A percentile compares a stretch with the other conserved stretches of the same genome.
Conservation (phyloP, 441 rosid species). For the Rhodomyrtus psidioides region DNA sequence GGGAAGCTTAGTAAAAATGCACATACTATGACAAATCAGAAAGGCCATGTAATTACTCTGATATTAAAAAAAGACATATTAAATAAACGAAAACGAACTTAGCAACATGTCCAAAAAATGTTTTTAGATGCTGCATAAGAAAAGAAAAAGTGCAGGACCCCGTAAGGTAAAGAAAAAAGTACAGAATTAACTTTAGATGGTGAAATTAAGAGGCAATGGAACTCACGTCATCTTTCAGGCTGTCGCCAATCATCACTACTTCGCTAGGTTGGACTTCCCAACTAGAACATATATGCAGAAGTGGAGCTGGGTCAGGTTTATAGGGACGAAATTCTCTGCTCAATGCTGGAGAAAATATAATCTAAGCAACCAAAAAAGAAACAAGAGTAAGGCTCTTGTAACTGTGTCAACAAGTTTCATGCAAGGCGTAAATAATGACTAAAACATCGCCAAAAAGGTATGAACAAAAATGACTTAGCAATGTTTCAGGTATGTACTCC, state of each 20-base stretch:
- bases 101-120: neutral
- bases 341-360: slow-evolving; percentile 70
- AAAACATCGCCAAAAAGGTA: neutral
- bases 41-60: neutral
- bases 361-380: slow-evolving; percentile 26
- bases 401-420: neutral
- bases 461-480: neutral
- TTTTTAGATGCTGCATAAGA: neutral
- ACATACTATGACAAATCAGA: neutral
- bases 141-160: neutral
- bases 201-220: neutral
- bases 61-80: neutral
- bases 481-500: neutral
- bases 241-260: slow-evolving; percentile 95
- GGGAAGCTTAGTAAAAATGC: neutral
- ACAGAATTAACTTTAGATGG: neutral
- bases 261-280: slow-evolving; percentile 77
- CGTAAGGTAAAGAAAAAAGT: neutral
- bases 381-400: neutral
- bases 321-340: slow-evolving; percentile 93
- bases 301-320: slow-evolving; percentile 89
- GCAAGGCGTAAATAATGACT: neutral
- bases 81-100: neutral
- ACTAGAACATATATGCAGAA: slow-evolving; percentile 73
- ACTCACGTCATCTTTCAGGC: slow-evolving; percentile 93